Conservation (phyloP, 768 basidiomycete genomes). For the Artomyces pyxidatus region DNA sequence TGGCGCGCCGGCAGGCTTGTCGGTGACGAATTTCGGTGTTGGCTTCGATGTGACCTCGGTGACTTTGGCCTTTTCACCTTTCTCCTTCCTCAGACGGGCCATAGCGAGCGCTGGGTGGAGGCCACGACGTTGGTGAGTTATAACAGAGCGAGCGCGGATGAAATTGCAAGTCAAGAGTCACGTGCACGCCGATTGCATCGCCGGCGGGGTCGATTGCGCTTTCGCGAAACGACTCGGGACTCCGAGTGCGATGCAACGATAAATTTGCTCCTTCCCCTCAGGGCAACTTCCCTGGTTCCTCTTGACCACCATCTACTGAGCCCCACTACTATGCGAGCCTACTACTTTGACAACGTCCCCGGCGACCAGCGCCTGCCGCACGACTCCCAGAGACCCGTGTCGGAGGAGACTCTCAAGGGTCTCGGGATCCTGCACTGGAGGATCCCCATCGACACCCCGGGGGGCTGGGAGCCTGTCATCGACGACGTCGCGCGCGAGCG, state of each 20-base stretch:
- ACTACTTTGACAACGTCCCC: constrained; percentile 64
- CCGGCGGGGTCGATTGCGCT: too few species aligned
- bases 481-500: constrained; percentile 58
- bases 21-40: too few species aligned
- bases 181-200: too few species aligned
- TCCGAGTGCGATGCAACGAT: too few species aligned
- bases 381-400: constrained; percentile 55
- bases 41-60: too few species aligned
- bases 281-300: not conserved
- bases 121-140: too few species aligned
- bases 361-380: constrained; percentile 81
- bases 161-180: too few species aligned
- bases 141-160: too few species aligned
- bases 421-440: constrained; percentile 64
- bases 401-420: constrained; percentile 35
- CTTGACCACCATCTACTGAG: not conserved
- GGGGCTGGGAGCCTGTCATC: constrained; percentile 42
- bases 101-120: too few species aligned
- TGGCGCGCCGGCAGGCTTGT: not conserved
- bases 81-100: constrained; percentile 16
- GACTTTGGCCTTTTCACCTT: not conserved
- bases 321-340: constrained; percentile 50
- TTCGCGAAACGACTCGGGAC: too few species aligned
- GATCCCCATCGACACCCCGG: constrained; percentile 47
- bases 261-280: too few species aligned